Base-by-base conservation (phyloP, 306 rosid species). In the Casuarina cunninghamiana region DNA sequence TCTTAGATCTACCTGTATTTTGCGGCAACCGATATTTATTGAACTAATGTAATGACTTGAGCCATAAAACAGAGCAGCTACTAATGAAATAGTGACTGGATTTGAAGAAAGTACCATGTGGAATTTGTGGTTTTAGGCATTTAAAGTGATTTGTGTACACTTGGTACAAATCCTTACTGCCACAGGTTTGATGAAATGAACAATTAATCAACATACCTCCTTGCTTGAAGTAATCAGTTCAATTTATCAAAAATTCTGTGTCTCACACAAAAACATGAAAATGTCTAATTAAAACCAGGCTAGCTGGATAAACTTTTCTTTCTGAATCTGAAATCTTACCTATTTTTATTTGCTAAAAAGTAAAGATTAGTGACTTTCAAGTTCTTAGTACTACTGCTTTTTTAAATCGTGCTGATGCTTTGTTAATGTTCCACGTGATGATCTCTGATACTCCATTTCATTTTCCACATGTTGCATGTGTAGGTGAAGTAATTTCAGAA, bases 401-500 rank as follows among this genome's bases (percentile, higher is more conserved):
- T 0, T 55, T 55, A 19, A 19, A 6, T 55, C 16, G 7, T 65
- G 8, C 10, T 38, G 12, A 39, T 6, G 70, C 48, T 38, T 65
- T 16, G 1, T 6, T 48, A 61, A 38, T 63, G 41, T 61, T 71
- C 73, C 74, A 63, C 75, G 35, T 5, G 38, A 60, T 76, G 15
- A 26, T 26, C 32, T 26, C 32, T 26, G 32, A 26, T 26, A 26
- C 32, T 53, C 39, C 58, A 53, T 45, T 73, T 71, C 32, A 80
- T 73, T 67, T 68, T 41, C 65, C 50, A 53, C 67, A 10, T 80
- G 65, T 63, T 71, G 67, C 81, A 44, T 76, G 38, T 81, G 38
- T 51, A 95, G 99, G 99, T 17, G 89, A 90, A 76, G 97, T 93
- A 9, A 88, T 96, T 63, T 87, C 91, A 10, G 99, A 96, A 85